These are phyloP conservation scores for Trichosporon sp. DNA, from an alignment of 1,284 basidiomycete genomes.

Conservation along the genomic window DNA sequence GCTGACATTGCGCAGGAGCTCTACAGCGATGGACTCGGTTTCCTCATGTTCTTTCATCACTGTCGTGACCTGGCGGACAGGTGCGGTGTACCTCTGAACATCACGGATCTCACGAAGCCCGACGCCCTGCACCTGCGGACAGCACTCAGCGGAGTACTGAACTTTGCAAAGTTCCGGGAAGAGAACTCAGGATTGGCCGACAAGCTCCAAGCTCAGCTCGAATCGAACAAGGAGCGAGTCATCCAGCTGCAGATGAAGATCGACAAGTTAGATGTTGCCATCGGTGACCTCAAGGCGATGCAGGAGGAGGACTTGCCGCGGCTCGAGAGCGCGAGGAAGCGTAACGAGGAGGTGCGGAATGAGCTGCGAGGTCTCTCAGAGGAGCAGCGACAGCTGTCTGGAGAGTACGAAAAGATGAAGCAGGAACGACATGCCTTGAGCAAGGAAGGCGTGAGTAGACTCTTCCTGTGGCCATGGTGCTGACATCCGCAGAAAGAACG, in stretches of 20 bases:
- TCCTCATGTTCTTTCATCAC: slow-evolving; percentile 62
- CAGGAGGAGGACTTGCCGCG: slow-evolving; percentile 65
- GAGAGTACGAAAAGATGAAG: slow-evolving; percentile 57
- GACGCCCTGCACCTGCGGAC: slow-evolving; percentile 64
- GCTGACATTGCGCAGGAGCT: slow-evolving; percentile 54
- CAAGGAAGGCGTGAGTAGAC: slow-evolving; percentile 20
- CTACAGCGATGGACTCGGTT: slow-evolving; percentile 56
- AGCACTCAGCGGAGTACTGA: slow-evolving; percentile 79
- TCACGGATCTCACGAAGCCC: slow-evolving; percentile 67
- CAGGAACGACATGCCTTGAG: slow-evolving; percentile 49
- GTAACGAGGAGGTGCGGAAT: slow-evolving; percentile 60
- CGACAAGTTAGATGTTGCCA: slow-evolving; percentile 54
- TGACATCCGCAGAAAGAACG: neutral
- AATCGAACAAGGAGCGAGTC: slow-evolving; percentile 12
- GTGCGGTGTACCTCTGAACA: slow-evolving; percentile 69
- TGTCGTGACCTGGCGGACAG: slow-evolving; percentile 63
- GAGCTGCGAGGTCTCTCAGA: slow-evolving; percentile 59
- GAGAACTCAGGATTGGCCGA: slow-evolving; percentile 28
- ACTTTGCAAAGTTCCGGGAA: slow-evolving; percentile 73
- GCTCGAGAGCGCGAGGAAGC: slow-evolving; percentile 57
- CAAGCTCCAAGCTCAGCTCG: slow-evolving; percentile 11
- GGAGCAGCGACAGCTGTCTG: slow-evolving; percentile 56
- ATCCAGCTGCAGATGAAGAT: slow-evolving; percentile 54
- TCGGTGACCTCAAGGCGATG: slow-evolving; percentile 61
- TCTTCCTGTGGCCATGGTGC: neutral